Conservation (phyloP, 257 asterid genomes). For the Linderniella brevidens region DNA sequence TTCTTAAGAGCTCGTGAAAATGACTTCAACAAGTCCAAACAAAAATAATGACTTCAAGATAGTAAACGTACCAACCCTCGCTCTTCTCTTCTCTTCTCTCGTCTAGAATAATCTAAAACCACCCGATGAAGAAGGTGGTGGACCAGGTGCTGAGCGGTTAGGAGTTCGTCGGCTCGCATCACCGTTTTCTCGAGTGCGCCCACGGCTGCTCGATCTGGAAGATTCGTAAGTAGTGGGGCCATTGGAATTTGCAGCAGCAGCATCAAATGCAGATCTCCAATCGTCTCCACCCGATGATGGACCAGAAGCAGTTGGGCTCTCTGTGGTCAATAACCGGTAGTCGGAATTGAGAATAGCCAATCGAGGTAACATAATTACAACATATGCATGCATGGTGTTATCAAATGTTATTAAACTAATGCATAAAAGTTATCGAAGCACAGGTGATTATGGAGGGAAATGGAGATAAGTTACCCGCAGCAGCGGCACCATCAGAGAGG, state of each 20-base stretch:
- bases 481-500: constrained; percentile 25
- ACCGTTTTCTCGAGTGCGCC: constrained; percentile 66
- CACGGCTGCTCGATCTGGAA: constrained; percentile 56
- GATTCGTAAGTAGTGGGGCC: constrained; percentile 31
- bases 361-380: too few relatives aligned
- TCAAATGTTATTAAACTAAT: too few relatives aligned
- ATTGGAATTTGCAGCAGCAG: constrained; percentile 69
- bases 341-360: too few relatives aligned
- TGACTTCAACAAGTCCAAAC: too few relatives aligned
- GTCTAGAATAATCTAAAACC: constrained; percentile 29
- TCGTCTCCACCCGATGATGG: constrained; percentile 61
- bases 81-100: neutral
- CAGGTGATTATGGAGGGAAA: too few relatives aligned
- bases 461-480: too few relatives aligned
- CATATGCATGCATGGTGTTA: too few relatives aligned
- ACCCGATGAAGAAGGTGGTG: constrained; percentile 63
- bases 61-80: too few relatives aligned
- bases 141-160: constrained; percentile 77
- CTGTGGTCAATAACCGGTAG: constrained; percentile 21
- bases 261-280: constrained; percentile 92
- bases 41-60: too few relatives aligned
- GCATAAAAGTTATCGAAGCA: too few relatives aligned
- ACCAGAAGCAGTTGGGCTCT: constrained; percentile 69
- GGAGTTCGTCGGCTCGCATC: constrained; percentile 80
- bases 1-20: too few relatives aligned